A percentile compares a stretch with the other conserved stretches of the same genome.
phyloP scores from a whole-genome alignment of 208 protist species.

The Strigomonas culicis region DNA sequence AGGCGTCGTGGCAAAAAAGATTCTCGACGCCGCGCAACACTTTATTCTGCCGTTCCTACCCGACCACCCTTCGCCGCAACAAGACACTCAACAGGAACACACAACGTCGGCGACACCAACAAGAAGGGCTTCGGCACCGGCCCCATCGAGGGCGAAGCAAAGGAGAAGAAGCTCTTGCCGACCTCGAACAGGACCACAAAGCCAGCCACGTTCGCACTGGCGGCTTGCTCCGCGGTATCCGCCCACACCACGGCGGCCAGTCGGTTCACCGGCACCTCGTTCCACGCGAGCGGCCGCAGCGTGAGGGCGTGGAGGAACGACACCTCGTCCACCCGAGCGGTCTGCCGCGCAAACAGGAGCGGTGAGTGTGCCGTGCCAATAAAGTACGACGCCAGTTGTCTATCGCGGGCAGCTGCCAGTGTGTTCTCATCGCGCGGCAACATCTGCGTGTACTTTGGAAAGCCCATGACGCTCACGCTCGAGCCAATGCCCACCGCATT shows the following conservation, averaged over 20 bases:
- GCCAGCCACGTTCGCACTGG: constrained; percentile 68
- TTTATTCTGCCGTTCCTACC: too few relatives aligned
- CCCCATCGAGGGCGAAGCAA: constrained; percentile 61
- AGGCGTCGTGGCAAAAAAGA: too few relatives aligned
- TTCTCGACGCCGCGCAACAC: too few relatives aligned
- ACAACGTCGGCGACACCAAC: constrained; percentile 63
- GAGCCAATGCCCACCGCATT: constrained; percentile 37
- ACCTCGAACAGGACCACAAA: constrained; percentile 78
- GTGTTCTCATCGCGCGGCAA: constrained; percentile 20
- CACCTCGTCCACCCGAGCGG: constrained; percentile 59
- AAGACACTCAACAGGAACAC: background rate
- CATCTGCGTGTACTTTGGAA: constrained; percentile 36
- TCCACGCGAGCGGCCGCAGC: constrained; percentile 39
- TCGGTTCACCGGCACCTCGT: constrained; percentile 44
- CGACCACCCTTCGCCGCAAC: background rate
- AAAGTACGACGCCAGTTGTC: constrained; percentile 66
- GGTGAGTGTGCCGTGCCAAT: constrained; percentile 53
- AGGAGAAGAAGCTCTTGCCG: constrained; percentile 66
- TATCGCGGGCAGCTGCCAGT: constrained; percentile 20
- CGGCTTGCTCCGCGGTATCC: constrained; percentile 47
- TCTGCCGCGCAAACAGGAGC: constrained; percentile 45
- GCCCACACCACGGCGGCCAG: constrained; percentile 66
- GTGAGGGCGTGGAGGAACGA: constrained; percentile 64
- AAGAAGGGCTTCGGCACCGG: constrained; percentile 69
- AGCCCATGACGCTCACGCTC: constrained; percentile 40